These are phyloP conservation scores for Mortierella sp. DNA, from an alignment of 371 early-diverging fungal genomes.

Conservation along the genomic window DNA sequence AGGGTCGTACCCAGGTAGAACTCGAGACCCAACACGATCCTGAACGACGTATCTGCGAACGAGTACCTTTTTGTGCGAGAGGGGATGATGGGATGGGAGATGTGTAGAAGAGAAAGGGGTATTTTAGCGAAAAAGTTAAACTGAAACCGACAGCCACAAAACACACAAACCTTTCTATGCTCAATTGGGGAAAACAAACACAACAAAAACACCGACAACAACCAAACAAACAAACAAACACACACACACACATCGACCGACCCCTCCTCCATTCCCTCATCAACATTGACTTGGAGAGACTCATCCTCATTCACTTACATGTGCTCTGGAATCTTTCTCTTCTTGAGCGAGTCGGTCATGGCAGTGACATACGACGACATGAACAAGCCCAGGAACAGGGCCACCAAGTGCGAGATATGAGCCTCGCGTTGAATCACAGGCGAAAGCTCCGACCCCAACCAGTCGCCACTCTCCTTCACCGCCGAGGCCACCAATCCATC, in stretches of 20 bases:
- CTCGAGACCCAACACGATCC: conserved; percentile 51
- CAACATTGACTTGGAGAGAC: background rate
- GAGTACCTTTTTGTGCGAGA: conserved; percentile 31
- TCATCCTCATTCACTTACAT: conserved; percentile 34
- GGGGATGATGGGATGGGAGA: too few species aligned
- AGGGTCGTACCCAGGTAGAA: conserved; percentile 53
- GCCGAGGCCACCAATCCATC: background rate
- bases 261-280: background rate
- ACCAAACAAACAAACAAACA: background rate
- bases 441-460: conserved; percentile 36
- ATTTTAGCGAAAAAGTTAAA: background rate
- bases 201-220: background rate
- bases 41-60: conserved; percentile 50
- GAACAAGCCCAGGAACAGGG: conserved; percentile 48
- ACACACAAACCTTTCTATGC: background rate
- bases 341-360: conserved; percentile 53
- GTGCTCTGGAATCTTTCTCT: conserved; percentile 44
- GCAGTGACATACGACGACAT: conserved; percentile 55
- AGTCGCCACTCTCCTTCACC: conserved; percentile 24
- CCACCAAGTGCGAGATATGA: conserved; percentile 46
- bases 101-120: too few species aligned
- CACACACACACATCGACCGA: background rate
- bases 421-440: conserved; percentile 50
- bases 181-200: background rate
- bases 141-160: background rate